These are phyloP conservation scores for Coemansia sp. DNA, from an alignment of 192 early-diverging fungal genomes.

Conservation along the genomic window DNA sequence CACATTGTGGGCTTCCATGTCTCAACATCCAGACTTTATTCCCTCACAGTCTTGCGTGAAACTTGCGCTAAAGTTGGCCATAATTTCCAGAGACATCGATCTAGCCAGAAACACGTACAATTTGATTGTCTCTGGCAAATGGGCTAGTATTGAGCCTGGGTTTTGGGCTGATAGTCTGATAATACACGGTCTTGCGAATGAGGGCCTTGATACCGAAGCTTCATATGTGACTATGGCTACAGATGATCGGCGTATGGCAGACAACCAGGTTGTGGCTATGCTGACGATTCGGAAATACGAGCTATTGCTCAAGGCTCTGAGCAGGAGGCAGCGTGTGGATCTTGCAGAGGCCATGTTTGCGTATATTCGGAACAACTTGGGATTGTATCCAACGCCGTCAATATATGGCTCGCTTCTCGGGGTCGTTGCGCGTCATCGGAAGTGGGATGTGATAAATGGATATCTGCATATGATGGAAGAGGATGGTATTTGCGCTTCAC, in stretches of 20 bases:
- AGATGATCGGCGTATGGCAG: constrained; percentile 1
- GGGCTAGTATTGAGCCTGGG: constrained; percentile 23
- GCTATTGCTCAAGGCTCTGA: constrained; percentile 40
- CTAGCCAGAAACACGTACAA: constrained; percentile 36
- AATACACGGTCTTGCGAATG: constrained; percentile 49
- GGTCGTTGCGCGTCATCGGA: constrained; percentile 18
- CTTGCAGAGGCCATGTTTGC: constrained; percentile 25
- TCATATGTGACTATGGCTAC: constrained; percentile 40
- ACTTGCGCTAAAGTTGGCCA: constrained; percentile 35
- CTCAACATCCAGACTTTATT: constrained; percentile 15
- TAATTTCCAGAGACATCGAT: constrained; percentile 21
- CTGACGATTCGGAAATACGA: constrained; percentile 44
- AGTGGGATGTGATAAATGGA: constrained; percentile 22
- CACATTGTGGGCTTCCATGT: constrained; percentile 31
- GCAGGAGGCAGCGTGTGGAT: constrained; percentile 20
- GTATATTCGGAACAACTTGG: constrained; percentile 37
- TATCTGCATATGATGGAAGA: constrained; percentile 31
- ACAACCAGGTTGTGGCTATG: constrained; percentile 16
- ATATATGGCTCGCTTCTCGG: constrained; percentile 49
- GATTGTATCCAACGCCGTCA: constrained; percentile 26
- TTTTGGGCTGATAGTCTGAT: constrained; percentile 49
- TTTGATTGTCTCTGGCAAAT: constrained; percentile 22
- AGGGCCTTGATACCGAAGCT: constrained; percentile 27
- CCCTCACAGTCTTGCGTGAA: constrained; percentile 42
- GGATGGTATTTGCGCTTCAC: constrained; percentile 26